Evolutionary conservation across 2,329 filamentous ascomycete genomes (phyloP), one percentile per base, ranked within the genome.

Genomic region (Huntiella savannae): DNA sequence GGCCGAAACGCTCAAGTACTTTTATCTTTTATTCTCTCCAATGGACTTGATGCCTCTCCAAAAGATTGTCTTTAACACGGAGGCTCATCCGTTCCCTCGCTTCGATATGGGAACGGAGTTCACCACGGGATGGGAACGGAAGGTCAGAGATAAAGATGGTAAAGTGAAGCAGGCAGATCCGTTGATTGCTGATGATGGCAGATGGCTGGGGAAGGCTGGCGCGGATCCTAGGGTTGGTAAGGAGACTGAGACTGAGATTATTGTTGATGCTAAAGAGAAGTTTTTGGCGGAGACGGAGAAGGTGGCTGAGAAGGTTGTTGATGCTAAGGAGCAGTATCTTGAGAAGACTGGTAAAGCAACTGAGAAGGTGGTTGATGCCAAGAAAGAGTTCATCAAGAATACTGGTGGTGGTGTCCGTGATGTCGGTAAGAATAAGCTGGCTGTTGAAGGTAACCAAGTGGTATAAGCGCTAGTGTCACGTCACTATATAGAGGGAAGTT

Each of bases 1-100:
- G 68, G 87, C 91, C 40, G 91, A 98, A 65, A 98, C 91, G 16
- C 68, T 98, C 39, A 98, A 98, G 64, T 98, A 98, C 60, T 82
- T 98, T 60, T 98, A 94, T 61, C 74, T 98, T 36, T 70, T 98
- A 33, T 98, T 98, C 64, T 87, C 84, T 2, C 77, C 82, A 3
- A 69, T 79, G 52, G 82, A 92, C 50, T 62, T 95, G 34, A 67
- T 96, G 37, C 85, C 87, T 2, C 69, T 98, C 32, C 82, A 91
- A 54, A 75, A 87, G 55, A 70, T 94, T 19, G 86, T 98, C 35
- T 77, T 96, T 58, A 98, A 98, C 60, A 98, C 91, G 1, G 91
- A 98, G 64, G 91, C 86, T 1, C 91, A 98, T 61, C 75, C 83
- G 1, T 71, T 98, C 50, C 91, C 91, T 5, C 70, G 81, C 35